Conservation (phyloP, 2,329 filamentous ascomycete genomes). For the Fusarium avenaceum region DNA sequence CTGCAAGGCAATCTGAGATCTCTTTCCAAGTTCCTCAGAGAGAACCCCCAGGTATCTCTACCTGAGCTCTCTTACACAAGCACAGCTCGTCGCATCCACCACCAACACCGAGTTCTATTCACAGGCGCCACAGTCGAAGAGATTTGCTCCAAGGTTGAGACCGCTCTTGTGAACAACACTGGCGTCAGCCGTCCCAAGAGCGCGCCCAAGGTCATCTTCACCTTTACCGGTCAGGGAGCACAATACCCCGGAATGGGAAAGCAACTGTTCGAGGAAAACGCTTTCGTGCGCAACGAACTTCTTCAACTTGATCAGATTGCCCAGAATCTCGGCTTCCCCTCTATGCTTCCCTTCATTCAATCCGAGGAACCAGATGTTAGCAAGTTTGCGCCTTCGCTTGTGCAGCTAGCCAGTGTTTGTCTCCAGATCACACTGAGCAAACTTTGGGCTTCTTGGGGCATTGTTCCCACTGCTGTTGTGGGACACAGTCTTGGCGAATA, state of each 20-base stretch:
- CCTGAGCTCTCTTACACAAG: slow-evolving; percentile 66
- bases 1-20: slow-evolving; percentile 27
- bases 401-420: slow-evolving; percentile 57
- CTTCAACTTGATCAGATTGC: slow-evolving; percentile 52
- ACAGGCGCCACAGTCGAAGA: not conserved
- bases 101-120: slow-evolving; percentile 61
- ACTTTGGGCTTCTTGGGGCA: slow-evolving; percentile 57
- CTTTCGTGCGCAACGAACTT: slow-evolving; percentile 53
- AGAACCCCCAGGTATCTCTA: slow-evolving; percentile 51
- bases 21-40: slow-evolving; percentile 22
- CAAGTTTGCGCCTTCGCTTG: slow-evolving; percentile 40
- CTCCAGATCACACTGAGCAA: slow-evolving; percentile 60
- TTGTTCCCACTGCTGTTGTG: slow-evolving; percentile 60
- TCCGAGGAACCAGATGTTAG: slow-evolving; percentile 29
- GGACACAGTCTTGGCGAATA: slow-evolving; percentile 60
- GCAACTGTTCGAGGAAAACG: slow-evolving; percentile 52
- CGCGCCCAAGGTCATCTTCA: slow-evolving; percentile 50
- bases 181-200: slow-evolving; percentile 31
- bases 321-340: slow-evolving; percentile 54
- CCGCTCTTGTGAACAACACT: slow-evolving; percentile 17
- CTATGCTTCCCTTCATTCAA: slow-evolving; percentile 46
- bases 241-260: slow-evolving; percentile 51
- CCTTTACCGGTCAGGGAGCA: slow-evolving; percentile 62
- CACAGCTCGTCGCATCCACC: slow-evolving; percentile 45
- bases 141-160: slow-evolving; percentile 23